A percentile compares a stretch with the other conserved stretches of the same genome.
phyloP scores from a whole-genome alignment of 768 basidiomycete genomes.

The Boletus barrowsii region DNA sequence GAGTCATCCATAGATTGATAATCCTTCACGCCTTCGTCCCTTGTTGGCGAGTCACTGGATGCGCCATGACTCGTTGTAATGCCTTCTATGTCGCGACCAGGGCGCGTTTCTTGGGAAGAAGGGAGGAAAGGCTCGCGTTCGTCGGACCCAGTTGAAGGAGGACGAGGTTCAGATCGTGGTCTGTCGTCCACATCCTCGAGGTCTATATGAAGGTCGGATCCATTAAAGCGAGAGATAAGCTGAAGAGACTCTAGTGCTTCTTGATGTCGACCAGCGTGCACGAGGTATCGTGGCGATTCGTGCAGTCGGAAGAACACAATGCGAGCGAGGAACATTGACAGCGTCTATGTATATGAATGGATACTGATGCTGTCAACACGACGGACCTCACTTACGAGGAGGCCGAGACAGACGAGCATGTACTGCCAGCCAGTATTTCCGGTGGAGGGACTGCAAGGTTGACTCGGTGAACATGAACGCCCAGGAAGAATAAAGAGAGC shows the following conservation, averaged over 20 bases:
- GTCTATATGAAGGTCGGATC: constrained; percentile 61
- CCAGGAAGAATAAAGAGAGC: constrained; percentile 77
- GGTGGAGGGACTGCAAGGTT: constrained; percentile 58
- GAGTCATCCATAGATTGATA: constrained; percentile 31
- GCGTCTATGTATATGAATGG: constrained; percentile 52
- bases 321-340: constrained; percentile 82
- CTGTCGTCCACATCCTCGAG: constrained; percentile 66
- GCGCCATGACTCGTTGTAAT: neutral
- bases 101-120: constrained; percentile 12
- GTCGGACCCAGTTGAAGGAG: constrained; percentile 16
- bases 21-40: constrained; percentile 22
- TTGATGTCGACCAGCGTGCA: constrained; percentile 78
- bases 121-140: constrained; percentile 31
- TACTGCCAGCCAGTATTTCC: constrained; percentile 91
- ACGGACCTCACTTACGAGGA: constrained; percentile 63
- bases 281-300: constrained; percentile 92
- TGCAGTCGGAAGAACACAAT: constrained; percentile 89
- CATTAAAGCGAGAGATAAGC: constrained; percentile 85
- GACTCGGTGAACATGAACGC: constrained; percentile 56
- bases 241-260: constrained; percentile 84
- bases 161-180: constrained; percentile 22
- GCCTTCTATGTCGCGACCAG: constrained; percentile 15
- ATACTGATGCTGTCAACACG: neutral
- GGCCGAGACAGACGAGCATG: constrained; percentile 71
- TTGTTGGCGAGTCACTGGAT: constrained; percentile 3